Percentiles rank a stretch among this genome's conserved stretches.
Evolutionary conservation across 2,329 filamentous ascomycete species (phyloP).

Genomic region (Colletotrichum shisoi): DNA sequence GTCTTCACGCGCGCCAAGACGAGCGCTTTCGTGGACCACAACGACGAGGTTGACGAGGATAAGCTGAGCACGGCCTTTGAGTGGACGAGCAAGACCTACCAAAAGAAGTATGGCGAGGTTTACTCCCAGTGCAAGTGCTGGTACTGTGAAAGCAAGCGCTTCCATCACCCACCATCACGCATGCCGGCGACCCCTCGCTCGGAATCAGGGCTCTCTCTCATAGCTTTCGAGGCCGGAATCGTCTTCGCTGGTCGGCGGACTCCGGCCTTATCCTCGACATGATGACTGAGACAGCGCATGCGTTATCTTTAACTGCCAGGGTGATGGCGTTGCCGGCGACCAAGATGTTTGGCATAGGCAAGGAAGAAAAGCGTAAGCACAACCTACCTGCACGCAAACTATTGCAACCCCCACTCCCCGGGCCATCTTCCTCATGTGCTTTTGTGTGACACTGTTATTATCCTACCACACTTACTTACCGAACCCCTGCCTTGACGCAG

Average conservation of each 20-base stretch:
- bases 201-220: background rate
- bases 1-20: constrained; percentile 58
- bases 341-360: constrained; percentile 55
- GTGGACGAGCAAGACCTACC: constrained; percentile 73
- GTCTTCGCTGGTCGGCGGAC: constrained; percentile 11
- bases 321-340: constrained; percentile 60
- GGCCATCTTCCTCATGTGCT: constrained; percentile 1
- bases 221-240: background rate
- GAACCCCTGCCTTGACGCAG: constrained; percentile 6
- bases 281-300: constrained; percentile 16
- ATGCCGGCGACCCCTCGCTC: background rate
- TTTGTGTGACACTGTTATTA: background rate
- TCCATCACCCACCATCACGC: background rate
- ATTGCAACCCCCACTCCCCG: background rate
- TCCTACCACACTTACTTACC: background rate
- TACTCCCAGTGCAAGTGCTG: constrained; percentile 79
- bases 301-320: constrained; percentile 57
- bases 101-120: constrained; percentile 66
- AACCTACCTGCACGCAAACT: background rate
- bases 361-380: constrained; percentile 52
- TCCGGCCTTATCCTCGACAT: background rate
- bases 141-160: constrained; percentile 71
- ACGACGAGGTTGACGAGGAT: constrained; percentile 80
- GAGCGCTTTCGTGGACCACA: constrained; percentile 73
- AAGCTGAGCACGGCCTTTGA: constrained; percentile 70